Evolutionary conservation across 202 grass and related monocot genomes (phyloP), one percentile per base, ranked within the genome.

Genomic region (Zizania palustris): DNA sequence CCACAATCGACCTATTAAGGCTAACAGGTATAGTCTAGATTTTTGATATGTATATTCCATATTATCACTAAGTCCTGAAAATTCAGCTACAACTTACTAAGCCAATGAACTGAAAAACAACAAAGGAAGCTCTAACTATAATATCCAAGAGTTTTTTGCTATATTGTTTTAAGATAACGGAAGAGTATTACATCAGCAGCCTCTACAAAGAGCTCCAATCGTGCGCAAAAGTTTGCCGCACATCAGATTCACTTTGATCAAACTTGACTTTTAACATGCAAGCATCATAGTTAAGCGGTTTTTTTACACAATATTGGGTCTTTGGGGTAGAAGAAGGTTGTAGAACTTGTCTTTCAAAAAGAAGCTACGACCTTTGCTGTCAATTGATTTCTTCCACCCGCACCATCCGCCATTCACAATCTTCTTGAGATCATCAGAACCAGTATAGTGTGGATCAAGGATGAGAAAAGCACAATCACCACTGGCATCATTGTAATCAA

Each of bases 341-440:
- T 98, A 98, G 79, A 98, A 98, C 66, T 94, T 98, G 65, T 98
- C 95, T 73, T 98, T 92, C 72, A 94, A 81, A 83, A 94, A 98
- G 71, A 98, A 98, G 74, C 82, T 94, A 15, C 77, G 73, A 28
- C 95, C 95, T 85, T 98, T 94, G 83, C 74, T 92, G 58, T 98
- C 91, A 0, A 98, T 83, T 0, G 91, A 84, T 72, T 91, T 98
- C 81, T 94, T 98, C 95, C 95, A 98, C 5, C 87, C 87, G 12
- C 91, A 94, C 89, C 95, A 95, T 87, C 95, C 95, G 4, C 91
- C 85, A 76, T 89, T 92, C 56, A 92, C 76, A n/a, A 98, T 98
- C 85, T 88, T 98, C 66, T 92, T 94, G 28, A 92, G 51, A 84
- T 98, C 89, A 78, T 98, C 87, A 70, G 51, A 43, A 41, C 91